These are phyloP conservation scores for Aethionema arabicum DNA, from an alignment of 345 rosid genomes.

Conservation along the genomic window DNA sequence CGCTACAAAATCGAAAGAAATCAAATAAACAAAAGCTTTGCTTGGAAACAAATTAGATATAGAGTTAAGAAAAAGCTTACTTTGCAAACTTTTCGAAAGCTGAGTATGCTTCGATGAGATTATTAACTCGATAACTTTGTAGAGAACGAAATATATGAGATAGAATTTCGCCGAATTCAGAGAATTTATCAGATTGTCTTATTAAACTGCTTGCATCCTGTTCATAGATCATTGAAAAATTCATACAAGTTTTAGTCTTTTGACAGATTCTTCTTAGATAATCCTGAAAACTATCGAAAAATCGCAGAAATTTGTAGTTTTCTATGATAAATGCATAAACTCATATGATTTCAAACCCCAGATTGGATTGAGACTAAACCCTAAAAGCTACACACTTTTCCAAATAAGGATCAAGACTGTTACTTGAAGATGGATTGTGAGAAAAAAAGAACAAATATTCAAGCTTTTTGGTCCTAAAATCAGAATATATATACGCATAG, in stretches of 20 bases:
- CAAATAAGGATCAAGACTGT: too few species aligned
- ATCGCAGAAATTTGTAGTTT: not conserved
- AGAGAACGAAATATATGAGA: slow-evolving; percentile 71
- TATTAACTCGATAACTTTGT: slow-evolving; percentile 65
- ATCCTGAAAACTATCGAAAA: not conserved
- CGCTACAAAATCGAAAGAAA: slow-evolving; percentile 45
- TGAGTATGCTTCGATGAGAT: slow-evolving; percentile 70
- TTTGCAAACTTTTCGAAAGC: slow-evolving; percentile 84
- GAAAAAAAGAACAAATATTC: too few species aligned
- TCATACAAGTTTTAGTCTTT: not conserved
- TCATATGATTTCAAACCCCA: too few species aligned
- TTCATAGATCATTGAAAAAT: too few species aligned
- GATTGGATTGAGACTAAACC: too few species aligned
- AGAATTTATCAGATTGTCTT: slow-evolving; percentile 71
- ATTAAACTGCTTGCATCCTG: slow-evolving; percentile 78
- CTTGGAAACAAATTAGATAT: slow-evolving; percentile 7
- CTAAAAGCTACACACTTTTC: slow-evolving; percentile 24
- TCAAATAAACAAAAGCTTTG: slow-evolving; percentile 6
- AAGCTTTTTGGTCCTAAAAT: too few species aligned
- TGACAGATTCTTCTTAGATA: not conserved
- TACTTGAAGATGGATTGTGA: too few species aligned
- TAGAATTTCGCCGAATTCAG: slow-evolving; percentile 65
- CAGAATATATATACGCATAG: too few species aligned
- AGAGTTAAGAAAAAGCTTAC: slow-evolving; percentile 37
- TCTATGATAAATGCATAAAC: not conserved